Conservation (phyloP, 1,284 basidiomycete species). For the Boletus sp. region DNA sequence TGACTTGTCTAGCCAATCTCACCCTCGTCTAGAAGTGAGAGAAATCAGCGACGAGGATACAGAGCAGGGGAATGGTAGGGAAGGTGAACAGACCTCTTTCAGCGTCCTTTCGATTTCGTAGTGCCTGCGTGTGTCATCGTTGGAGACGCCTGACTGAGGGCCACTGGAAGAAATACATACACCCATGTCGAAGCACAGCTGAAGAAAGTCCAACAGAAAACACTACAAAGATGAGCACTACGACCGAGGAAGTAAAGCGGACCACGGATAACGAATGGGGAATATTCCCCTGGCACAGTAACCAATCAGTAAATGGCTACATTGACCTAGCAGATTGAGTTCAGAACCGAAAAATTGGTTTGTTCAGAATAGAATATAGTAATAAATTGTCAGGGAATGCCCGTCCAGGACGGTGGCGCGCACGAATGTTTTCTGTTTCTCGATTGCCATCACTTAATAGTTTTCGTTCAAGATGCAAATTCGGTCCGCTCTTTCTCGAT, state of each 20-base stretch:
- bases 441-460: no score
- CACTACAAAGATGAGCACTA: constrained; percentile 15
- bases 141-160: constrained; percentile 55
- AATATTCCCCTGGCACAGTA: no score
- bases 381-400: no score
- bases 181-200: constrained; percentile 57
- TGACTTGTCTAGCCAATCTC: constrained; percentile 75
- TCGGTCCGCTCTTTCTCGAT: no score
- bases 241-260: constrained; percentile 13
- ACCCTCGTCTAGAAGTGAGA: constrained; percentile 58
- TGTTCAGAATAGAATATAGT: no score
- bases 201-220: constrained; percentile 11
- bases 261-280: constrained; percentile 4
- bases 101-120: constrained; percentile 69
- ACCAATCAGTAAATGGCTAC: no score
- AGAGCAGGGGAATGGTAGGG: background rate
- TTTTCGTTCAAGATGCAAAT: no score
- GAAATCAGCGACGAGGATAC: background rate
- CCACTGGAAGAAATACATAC: constrained; percentile 70
- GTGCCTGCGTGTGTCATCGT: constrained; percentile 65
- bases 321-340: no score
- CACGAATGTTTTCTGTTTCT: no score
- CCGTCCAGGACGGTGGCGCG: no score
- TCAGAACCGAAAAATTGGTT: no score
- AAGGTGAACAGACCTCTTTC: constrained; percentile 53